These are phyloP conservation scores for Xylaria longipes DNA, from an alignment of 495 filamentous ascomycete genomes.

Conservation along the genomic window DNA sequence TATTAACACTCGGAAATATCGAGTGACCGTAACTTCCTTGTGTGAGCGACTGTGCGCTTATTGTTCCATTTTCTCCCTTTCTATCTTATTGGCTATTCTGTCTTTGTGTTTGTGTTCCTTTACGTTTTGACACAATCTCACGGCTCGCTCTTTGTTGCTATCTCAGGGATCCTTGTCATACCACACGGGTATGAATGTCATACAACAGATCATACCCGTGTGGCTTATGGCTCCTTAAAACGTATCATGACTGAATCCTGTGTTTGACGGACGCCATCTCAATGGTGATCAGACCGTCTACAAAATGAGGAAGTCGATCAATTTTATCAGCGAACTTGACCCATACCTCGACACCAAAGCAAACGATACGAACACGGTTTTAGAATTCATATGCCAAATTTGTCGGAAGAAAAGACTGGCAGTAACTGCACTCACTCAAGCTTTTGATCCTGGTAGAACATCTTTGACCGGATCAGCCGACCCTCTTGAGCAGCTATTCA, in stretches of 20 bases:
- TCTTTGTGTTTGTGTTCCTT: background rate
- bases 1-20: background rate
- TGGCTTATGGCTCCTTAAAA: background rate
- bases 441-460: conserved; percentile 11
- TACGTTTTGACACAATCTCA: background rate
- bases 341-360: conserved; percentile 31
- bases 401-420: conserved; percentile 32
- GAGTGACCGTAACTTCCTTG: background rate
- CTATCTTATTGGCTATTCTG: background rate
- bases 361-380: conserved; percentile 22
- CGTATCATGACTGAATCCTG: background rate
- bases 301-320: conserved; percentile 31
- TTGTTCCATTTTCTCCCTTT: background rate
- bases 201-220: background rate
- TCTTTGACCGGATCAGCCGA: conserved; percentile 1
- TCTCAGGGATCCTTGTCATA: background rate
- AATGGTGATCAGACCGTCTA: background rate
- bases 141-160: background rate
- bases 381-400: conserved; percentile 31
- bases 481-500: conserved; percentile 14
- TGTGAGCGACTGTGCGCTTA: background rate
- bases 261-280: background rate
- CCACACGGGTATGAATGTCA: background rate
- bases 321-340: conserved; percentile 36
- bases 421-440: conserved; percentile 30